Evolutionary conservation across 805 yeast genomes (phyloP).

Genomic region (Starmerella apicola): DNA sequence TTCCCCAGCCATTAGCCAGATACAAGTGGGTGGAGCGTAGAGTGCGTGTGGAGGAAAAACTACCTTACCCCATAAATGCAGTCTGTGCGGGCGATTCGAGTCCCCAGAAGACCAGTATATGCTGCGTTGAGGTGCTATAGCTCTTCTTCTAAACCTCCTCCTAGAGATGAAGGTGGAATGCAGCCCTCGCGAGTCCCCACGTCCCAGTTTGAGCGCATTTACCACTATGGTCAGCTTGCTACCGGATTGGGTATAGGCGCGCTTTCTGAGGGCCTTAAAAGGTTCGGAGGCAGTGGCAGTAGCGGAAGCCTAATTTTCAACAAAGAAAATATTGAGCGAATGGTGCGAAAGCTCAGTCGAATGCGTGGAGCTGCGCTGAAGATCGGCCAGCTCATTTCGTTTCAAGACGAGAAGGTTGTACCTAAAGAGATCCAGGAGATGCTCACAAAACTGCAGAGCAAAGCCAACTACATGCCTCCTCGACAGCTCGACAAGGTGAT

Average conservation of each 20-base stretch:
- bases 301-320: slow-evolving; percentile 44
- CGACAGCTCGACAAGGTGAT: slow-evolving; percentile 72
- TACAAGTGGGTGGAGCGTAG: too few relatives aligned
- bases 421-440: slow-evolving; percentile 78
- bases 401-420: slow-evolving; percentile 76
- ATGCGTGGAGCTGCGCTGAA: slow-evolving; percentile 99
- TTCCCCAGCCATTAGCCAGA: too few relatives aligned
- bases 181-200: slow-evolving; percentile 69
- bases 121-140: too few relatives aligned
- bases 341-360: slow-evolving; percentile 75
- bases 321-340: slow-evolving; percentile 72
- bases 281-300: slow-evolving; percentile 30
- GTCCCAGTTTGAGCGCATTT: slow-evolving; percentile 72
- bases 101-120: too few relatives aligned
- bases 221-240: slow-evolving; percentile 86
- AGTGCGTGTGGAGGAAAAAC: too few relatives aligned
- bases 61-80: too few relatives aligned
- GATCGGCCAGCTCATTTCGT: slow-evolving; percentile 91
- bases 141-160: too few relatives aligned
- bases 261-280: slow-evolving; percentile 60
- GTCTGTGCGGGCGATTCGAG: too few relatives aligned
- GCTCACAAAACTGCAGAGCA: slow-evolving; percentile 73
- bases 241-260: slow-evolving; percentile 84
- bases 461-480: slow-evolving; percentile 94
- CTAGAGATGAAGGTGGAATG: too few relatives aligned